Evolutionary conservation across 805 yeast species (phyloP).

Genomic region (Nakazawaea anatomiae): DNA sequence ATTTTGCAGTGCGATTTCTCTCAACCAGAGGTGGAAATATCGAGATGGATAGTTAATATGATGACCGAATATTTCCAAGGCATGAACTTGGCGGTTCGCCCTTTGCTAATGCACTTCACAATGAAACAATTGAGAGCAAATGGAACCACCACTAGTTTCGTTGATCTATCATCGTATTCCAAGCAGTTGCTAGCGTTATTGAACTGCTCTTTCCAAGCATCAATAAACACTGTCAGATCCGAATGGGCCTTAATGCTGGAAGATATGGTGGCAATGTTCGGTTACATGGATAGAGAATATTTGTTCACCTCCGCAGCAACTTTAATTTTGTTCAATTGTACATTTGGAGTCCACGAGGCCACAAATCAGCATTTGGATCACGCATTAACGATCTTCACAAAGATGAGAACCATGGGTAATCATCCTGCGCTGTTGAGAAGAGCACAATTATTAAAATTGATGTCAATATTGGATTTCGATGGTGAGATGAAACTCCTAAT

Average conservation of each 20-base stretch:
- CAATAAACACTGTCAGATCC: constrained; percentile 67
- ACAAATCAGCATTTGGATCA: constrained; percentile 68
- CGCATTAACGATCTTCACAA: constrained; percentile 61
- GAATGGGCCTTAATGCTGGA: constrained; percentile 72
- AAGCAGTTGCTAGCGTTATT: constrained; percentile 59
- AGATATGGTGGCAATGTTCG: constrained; percentile 79
- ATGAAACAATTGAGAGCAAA: constrained; percentile 54
- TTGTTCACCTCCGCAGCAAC: constrained; percentile 74
- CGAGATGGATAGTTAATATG: constrained; percentile 64
- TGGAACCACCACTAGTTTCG: constrained; percentile 31
- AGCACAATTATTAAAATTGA: constrained; percentile 61
- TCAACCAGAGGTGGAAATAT: constrained; percentile 45
- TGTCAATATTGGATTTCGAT: constrained; percentile 62
- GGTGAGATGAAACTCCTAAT: constrained; percentile 55
- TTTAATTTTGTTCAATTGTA: constrained; percentile 63
- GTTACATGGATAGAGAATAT: constrained; percentile 84
- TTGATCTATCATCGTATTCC: constrained; percentile 65
- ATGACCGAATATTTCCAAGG: constrained; percentile 85
- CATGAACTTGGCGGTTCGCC: constrained; percentile 71
- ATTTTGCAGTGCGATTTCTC: constrained; percentile 61
- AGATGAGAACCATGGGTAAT: constrained; percentile 72
- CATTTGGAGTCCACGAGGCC: constrained; percentile 78
- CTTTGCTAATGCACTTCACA: constrained; percentile 70
- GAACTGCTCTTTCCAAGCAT: constrained; percentile 76
- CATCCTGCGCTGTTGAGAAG: constrained; percentile 75